Evolutionary conservation across 2,329 filamentous ascomycete species (phyloP).

Genomic region (Helotiales sp.): DNA sequence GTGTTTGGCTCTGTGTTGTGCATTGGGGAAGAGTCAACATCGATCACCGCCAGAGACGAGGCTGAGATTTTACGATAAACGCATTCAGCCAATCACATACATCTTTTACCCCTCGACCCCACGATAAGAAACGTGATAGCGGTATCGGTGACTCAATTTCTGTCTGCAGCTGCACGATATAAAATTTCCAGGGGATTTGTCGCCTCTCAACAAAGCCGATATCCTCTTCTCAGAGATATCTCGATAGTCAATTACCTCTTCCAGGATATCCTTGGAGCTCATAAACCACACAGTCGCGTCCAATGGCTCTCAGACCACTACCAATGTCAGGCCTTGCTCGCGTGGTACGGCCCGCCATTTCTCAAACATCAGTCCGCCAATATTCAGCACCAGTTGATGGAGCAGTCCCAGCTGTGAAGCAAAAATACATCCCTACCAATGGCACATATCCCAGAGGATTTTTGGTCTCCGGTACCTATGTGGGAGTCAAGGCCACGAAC

Average conservation of each 20-base stretch:
- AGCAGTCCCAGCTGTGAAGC: conserved; percentile 73
- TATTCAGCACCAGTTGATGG: conserved; percentile 62
- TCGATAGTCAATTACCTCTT: neutral
- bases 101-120: neutral
- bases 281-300: neutral
- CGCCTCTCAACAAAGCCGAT: neutral
- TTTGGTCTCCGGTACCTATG: conserved; percentile 80
- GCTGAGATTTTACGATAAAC: conserved; percentile 3
- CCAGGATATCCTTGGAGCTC: neutral
- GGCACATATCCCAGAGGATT: conserved; percentile 93
- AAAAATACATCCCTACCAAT: conserved; percentile 82
- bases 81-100: neutral
- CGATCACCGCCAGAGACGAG: neutral
- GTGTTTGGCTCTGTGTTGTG: neutral
- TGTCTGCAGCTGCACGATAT: neutral
- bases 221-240: neutral
- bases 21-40: conserved; percentile 14
- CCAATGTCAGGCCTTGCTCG: conserved; percentile 24
- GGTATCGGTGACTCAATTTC: neutral
- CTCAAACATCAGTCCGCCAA: conserved; percentile 37
- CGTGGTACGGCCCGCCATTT: conserved; percentile 26
- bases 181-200: neutral
- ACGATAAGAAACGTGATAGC: neutral
- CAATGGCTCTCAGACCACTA: conserved; percentile 33
- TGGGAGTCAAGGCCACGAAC: conserved; percentile 92